phyloP scores from a whole-genome alignment of 805 yeast species.

The Hanseniaspora mollemarum region DNA sequence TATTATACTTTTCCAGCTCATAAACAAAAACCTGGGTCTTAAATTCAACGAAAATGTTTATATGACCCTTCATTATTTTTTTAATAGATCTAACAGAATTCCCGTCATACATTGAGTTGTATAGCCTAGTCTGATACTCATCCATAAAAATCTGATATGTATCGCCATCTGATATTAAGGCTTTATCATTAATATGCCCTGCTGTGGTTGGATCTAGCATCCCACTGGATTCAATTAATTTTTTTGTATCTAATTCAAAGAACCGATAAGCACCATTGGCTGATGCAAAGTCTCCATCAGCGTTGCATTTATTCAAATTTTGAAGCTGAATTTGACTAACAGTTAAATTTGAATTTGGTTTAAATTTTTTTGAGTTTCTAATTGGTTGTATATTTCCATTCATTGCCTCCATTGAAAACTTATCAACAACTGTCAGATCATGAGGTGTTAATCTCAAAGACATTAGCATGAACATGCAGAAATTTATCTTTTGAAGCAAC shows the following conservation, averaged over 20 bases:
- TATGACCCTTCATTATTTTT: constrained; percentile 66
- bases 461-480: constrained; percentile 81
- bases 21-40: constrained; percentile 94
- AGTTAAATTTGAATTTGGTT: background rate
- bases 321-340: background rate
- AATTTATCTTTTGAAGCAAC: constrained; percentile 69
- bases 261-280: constrained; percentile 6
- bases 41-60: constrained; percentile 66
- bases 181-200: constrained; percentile 17
- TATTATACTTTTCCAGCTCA: constrained; percentile 44
- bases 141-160: constrained; percentile 7
- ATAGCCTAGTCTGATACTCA: constrained; percentile 10
- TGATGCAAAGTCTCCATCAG: background rate
- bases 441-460: constrained; percentile 73
- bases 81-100: constrained; percentile 24
- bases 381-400: constrained; percentile 32
- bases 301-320: background rate
- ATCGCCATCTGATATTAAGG: constrained; percentile 12
- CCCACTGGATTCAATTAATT: constrained; percentile 10
- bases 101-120: constrained; percentile 13
- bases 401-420: constrained; percentile 73
- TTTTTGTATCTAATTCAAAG: constrained; percentile 10
- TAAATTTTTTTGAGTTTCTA: constrained; percentile 10
- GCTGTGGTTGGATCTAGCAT: constrained; percentile 1
- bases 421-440: constrained; percentile 78